A percentile compares a stretch with the other conserved stretches of the same genome.
These are phyloP conservation scores for Discostella pseudostelligera DNA, from an alignment of 108 stramenopile species.

Conservation along the genomic window DNA sequence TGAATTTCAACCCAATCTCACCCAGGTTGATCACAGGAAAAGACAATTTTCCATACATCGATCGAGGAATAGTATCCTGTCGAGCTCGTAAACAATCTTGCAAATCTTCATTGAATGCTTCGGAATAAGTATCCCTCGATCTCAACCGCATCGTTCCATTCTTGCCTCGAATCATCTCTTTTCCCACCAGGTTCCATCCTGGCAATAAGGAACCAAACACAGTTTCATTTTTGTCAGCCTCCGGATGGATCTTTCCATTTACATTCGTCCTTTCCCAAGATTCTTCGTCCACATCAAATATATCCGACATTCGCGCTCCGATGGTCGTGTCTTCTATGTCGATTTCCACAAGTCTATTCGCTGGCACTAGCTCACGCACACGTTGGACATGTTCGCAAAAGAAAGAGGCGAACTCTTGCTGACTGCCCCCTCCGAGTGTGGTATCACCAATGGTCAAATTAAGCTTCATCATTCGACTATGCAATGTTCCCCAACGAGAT, in stretches of 20 bases:
- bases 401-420: conserved; percentile 9
- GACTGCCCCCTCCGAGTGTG: not conserved
- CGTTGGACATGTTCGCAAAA: conserved; percentile 23
- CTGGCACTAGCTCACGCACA: conserved; percentile 18
- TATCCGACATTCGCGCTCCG: conserved; percentile 9
- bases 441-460: not conserved
- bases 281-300: conserved; percentile 17
- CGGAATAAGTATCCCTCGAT: too few relatives aligned
- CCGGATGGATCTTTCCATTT: conserved; percentile 16
- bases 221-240: not conserved
- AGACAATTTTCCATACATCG: not conserved
- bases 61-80: not conserved
- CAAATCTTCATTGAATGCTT: too few relatives aligned
- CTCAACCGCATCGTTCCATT: not conserved
- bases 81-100: not conserved
- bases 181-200: not conserved
- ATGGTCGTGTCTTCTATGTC: conserved; percentile 20
- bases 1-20: not conserved
- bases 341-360: conserved; percentile 16
- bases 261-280: conserved; percentile 27
- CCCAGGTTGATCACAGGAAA: not conserved
- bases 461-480: not conserved
- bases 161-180: conserved; percentile 5
- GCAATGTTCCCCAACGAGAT: not conserved
- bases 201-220: not conserved